Base-by-base conservation (phyloP, 2,329 filamentous ascomycete species). In the Fusarium circinatum region DNA sequence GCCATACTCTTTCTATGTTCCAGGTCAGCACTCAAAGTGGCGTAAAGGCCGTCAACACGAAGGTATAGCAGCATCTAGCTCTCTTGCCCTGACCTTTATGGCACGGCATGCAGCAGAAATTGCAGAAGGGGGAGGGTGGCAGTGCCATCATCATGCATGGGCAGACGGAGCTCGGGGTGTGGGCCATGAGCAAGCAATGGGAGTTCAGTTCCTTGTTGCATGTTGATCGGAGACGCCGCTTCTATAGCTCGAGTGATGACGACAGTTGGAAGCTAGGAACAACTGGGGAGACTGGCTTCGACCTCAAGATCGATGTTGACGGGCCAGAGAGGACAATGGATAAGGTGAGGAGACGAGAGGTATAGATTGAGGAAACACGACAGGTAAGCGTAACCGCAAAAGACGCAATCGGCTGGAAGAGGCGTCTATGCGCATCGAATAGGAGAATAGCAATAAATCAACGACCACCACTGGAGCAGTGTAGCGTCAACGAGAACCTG, bases 101-200 rank as follows among this genome's bases (percentile, higher is more conserved):
- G n/a, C 32, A 36, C 51, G 34, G 51, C 58, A 51, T 52, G 59
- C 28, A 52, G 58, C 64, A 71, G 48, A 64, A 68, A 68, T 57
- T 68, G 71, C 44, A 61, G 68, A 74, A 48, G 68, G 59, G 59
- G 68, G 64, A 74, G 61, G 57, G 71, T 74, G 71, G 71, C 71
- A 74, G 71, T 74, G 71, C 68, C 62, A 60, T 71, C 51, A 55
- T 68, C 61, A 58, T 71, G 71, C 69, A 71, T 74, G 60, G 58
- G 57, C 62, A 72, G 41, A 65, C 70, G 70, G 70, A 73, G 64
- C 69, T 68, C 52, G 65, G 58, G 61, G 71, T 68, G 71, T 74
- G 67, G 71, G 65, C 62, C 71, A 62, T 38, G 60, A 45, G 57
- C 54, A 62, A 57, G 67, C 26, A 47, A 61, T 42, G 24, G 45